A percentile compares a stretch with the other conserved stretches of the same genome.
These are phyloP conservation scores for Colletotrichum tropicale DNA, from an alignment of 2,329 filamentous ascomycete species.

Conservation along the genomic window DNA sequence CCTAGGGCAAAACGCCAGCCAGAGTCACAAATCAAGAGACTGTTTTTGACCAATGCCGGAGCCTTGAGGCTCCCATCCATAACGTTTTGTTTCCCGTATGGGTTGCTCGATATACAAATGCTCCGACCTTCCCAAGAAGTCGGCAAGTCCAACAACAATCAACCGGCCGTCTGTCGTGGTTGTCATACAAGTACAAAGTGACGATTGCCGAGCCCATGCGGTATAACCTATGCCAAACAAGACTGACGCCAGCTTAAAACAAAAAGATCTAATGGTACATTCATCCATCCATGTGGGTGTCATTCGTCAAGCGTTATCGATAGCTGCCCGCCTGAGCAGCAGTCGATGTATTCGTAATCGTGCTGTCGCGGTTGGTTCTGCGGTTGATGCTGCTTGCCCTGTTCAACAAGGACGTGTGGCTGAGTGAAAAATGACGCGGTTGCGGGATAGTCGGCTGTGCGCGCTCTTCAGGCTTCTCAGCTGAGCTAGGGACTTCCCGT, in stretches of 20 bases:
- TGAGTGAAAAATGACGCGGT: slow-evolving; percentile 47
- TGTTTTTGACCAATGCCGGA: background rate
- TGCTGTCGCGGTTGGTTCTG: slow-evolving; percentile 47
- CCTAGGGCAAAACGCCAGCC: background rate
- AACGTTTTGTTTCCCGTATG: slow-evolving; percentile 11
- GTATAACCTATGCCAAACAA: slow-evolving; percentile 20
- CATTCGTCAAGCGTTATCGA: slow-evolving; percentile 43
- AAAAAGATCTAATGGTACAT: slow-evolving; percentile 24
- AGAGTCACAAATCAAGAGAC: background rate
- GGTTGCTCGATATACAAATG: slow-evolving; percentile 16
- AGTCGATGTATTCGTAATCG: slow-evolving; percentile 42
- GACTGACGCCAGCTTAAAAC: slow-evolving; percentile 20
- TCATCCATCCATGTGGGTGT: slow-evolving; percentile 24
- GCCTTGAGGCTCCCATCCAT: background rate
- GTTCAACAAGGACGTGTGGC: slow-evolving; percentile 43
- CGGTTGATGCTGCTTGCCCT: slow-evolving; percentile 52
- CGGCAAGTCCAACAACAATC: slow-evolving; percentile 4
- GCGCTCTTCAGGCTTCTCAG: slow-evolving; percentile 45
- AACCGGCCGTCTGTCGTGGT: slow-evolving; percentile 19
- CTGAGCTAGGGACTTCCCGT: slow-evolving; percentile 39
- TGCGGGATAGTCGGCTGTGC: slow-evolving; percentile 28
- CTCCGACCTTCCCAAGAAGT: background rate
- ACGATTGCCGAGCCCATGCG: slow-evolving; percentile 11
- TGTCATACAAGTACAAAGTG: slow-evolving; percentile 18
- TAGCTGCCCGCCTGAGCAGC: slow-evolving; percentile 46